A percentile compares a stretch with the other conserved stretches of the same genome.
Conservation (phyloP, 768 basidiomycete genomes). For the Russula earlei region DNA sequence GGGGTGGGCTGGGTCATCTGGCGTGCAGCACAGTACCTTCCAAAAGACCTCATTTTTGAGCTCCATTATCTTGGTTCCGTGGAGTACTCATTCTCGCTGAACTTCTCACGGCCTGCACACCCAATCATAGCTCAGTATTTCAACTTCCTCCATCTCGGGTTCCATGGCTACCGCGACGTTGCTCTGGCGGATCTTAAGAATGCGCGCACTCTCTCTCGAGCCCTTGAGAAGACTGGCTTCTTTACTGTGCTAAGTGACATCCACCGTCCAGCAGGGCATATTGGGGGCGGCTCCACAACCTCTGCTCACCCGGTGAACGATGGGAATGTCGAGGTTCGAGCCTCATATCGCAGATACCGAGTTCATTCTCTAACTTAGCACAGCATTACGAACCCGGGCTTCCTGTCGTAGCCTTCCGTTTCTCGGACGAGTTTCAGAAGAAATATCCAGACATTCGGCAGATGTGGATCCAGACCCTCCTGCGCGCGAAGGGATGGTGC, state of each 20-base stretch:
- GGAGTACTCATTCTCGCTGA: constrained; percentile 70
- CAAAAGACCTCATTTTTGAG: constrained; percentile 63
- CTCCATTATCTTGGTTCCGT: constrained; percentile 41
- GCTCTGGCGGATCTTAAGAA: constrained; percentile 45
- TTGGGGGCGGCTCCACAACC: too few species aligned
- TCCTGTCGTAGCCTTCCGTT: constrained; percentile 45
- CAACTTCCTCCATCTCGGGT: constrained; percentile 54
- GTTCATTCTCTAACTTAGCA: background rate
- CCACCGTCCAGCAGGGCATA: constrained; percentile 33
- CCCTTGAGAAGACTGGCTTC: constrained; percentile 47
- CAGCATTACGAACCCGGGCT: constrained; percentile 41
- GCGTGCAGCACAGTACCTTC: constrained; percentile 46
- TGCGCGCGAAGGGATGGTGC: constrained; percentile 39
- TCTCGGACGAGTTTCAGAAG: constrained; percentile 44
- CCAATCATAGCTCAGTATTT: constrained; percentile 57
- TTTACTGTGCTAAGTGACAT: constrained; percentile 47
- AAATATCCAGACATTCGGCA: constrained; percentile 50
- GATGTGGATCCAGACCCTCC: constrained; percentile 43
- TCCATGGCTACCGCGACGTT: constrained; percentile 41
- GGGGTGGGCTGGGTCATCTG: constrained; percentile 61
- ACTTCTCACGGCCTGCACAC: constrained; percentile 52
- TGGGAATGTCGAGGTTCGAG: constrained; percentile 46
- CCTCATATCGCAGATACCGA: background rate
- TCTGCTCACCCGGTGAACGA: constrained; percentile 34
- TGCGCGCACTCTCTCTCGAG: constrained; percentile 55